Conservation (phyloP, 2,329 filamentous ascomycete species). For the Botryotinia calthae region DNA sequence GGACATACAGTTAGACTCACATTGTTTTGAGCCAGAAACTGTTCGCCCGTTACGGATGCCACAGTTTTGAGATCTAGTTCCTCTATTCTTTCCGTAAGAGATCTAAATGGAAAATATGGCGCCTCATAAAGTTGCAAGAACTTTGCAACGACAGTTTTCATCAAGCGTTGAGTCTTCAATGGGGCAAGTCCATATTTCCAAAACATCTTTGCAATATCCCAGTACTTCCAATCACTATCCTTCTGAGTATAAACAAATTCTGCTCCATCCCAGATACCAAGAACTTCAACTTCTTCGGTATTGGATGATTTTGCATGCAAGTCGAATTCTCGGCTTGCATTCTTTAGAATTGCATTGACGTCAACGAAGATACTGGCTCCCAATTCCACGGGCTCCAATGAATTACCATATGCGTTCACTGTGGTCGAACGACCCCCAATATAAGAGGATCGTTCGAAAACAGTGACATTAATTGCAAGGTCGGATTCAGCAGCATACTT, state of each 20-base stretch:
- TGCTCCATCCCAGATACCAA: slow-evolving; percentile 83
- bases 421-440: slow-evolving; percentile 88
- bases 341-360: slow-evolving; percentile 77
- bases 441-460: slow-evolving; percentile 77
- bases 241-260: slow-evolving; percentile 67
- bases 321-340: slow-evolving; percentile 69
- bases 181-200: slow-evolving; percentile 86
- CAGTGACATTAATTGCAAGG: slow-evolving; percentile 70
- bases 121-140: slow-evolving; percentile 79
- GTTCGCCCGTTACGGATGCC: slow-evolving; percentile 69
- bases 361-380: slow-evolving; percentile 90
- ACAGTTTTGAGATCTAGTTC: slow-evolving; percentile 64
- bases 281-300: slow-evolving; percentile 44
- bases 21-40: slow-evolving; percentile 66
- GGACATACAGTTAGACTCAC: slow-evolving; percentile 38
- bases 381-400: slow-evolving; percentile 70
- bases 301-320: slow-evolving; percentile 55
- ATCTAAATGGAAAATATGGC: slow-evolving; percentile 81
- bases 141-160: slow-evolving; percentile 65
- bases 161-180: slow-evolving; percentile 67
- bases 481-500: slow-evolving; percentile 62
- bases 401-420: slow-evolving; percentile 70
- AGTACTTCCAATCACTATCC: slow-evolving; percentile 65
- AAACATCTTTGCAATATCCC: slow-evolving; percentile 73
- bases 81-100: slow-evolving; percentile 65